Evolutionary conservation across 2,329 filamentous ascomycete genomes (phyloP).

Genomic region (Arthrobotrys musiformis): DNA sequence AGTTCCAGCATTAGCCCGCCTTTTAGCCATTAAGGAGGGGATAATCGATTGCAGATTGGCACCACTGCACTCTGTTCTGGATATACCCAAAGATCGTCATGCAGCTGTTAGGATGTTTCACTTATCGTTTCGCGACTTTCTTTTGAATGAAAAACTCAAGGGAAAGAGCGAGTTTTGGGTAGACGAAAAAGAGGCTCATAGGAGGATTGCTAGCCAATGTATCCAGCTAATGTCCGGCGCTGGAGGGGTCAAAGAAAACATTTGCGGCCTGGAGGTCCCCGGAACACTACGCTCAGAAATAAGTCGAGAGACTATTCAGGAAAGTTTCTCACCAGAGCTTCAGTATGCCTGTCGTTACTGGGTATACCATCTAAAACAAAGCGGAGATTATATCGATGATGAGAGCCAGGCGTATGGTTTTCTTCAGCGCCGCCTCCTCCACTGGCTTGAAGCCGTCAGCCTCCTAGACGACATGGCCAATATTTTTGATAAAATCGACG

Average conservation of each 20-base stretch:
- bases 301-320: slow-evolving; percentile 52
- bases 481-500: slow-evolving; percentile 14
- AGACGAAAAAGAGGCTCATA: slow-evolving; percentile 55
- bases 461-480: slow-evolving; percentile 59
- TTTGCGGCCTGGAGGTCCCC: slow-evolving; percentile 57
- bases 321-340: slow-evolving; percentile 61
- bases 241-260: slow-evolving; percentile 58
- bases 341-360: slow-evolving; percentile 62
- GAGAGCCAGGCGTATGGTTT: slow-evolving; percentile 60
- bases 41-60: background rate
- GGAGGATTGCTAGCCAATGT: slow-evolving; percentile 60
- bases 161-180: slow-evolving; percentile 24
- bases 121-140: slow-evolving; percentile 29
- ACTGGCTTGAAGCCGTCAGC: slow-evolving; percentile 62
- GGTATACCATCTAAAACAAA: slow-evolving; percentile 56
- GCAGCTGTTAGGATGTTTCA: slow-evolving; percentile 4
- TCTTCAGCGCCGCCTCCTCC: slow-evolving; percentile 61
- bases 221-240: slow-evolving; percentile 45
- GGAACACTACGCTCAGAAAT: slow-evolving; percentile 52
- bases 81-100: slow-evolving; percentile 2
- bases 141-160: background rate
- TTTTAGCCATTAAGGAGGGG: background rate
- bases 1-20: background rate
- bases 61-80: slow-evolving; percentile 10
- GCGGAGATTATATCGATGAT: slow-evolving; percentile 60